These are phyloP conservation scores for Thielaviopsis euricoi DNA, from an alignment of 2,329 filamentous ascomycete genomes.

Conservation along the genomic window DNA sequence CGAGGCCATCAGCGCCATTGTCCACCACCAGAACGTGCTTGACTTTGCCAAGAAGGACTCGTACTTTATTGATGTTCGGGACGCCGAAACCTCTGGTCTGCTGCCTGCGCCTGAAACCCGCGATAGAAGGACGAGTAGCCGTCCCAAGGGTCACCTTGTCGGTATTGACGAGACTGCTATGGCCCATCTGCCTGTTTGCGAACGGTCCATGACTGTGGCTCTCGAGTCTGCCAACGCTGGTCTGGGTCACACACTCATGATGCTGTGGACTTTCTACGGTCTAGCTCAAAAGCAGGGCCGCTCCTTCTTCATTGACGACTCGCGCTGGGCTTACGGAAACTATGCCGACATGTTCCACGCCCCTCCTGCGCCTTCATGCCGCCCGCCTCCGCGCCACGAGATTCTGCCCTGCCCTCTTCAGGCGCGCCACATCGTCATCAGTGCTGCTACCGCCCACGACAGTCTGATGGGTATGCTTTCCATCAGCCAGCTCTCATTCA, in stretches of 20 bases:
- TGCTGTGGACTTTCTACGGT: constrained; percentile 71
- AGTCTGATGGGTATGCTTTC: constrained; percentile 30
- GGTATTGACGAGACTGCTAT: constrained; percentile 29
- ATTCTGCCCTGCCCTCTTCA: constrained; percentile 66
- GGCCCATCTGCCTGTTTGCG: constrained; percentile 41
- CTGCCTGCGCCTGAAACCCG: constrained; percentile 29
- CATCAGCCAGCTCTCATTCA: constrained; percentile 15
- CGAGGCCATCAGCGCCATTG: constrained; percentile 23
- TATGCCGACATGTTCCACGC: constrained; percentile 57
- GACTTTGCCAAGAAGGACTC: constrained; percentile 39
- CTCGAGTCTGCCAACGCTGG: constrained; percentile 59
- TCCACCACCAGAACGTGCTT: constrained; percentile 5
- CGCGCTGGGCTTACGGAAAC: constrained; percentile 64
- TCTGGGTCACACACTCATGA: constrained; percentile 59
- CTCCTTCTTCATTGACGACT: constrained; percentile 72
- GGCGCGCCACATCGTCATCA: constrained; percentile 59
- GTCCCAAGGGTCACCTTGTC: constrained; percentile 25
- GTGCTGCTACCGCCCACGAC: constrained; percentile 46
- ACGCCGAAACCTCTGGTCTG: constrained; percentile 50
- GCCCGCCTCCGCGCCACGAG: constrained; percentile 54
- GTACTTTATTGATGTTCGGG: constrained; percentile 57
- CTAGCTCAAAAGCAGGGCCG: constrained; percentile 58
- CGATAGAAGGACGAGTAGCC: constrained; percentile 19
- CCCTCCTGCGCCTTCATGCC: constrained; percentile 48
- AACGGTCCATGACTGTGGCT: constrained; percentile 58